Conservation (phyloP, 257 asterid species). For the Solanum chaucha region DNA sequence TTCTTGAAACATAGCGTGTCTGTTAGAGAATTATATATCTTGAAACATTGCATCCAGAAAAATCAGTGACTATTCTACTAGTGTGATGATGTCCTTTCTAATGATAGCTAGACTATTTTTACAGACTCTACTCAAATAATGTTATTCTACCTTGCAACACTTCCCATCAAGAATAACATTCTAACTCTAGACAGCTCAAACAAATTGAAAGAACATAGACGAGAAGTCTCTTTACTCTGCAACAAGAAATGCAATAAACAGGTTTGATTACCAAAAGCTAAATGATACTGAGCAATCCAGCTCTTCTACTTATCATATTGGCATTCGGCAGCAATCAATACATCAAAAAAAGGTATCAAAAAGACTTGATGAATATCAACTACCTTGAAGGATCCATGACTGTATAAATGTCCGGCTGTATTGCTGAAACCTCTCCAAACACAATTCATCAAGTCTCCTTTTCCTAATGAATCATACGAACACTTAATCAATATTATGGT, state of each 20-base stretch:
- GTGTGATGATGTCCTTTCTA: not conserved
- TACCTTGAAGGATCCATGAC: constrained; percentile 94
- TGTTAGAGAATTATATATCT: not conserved
- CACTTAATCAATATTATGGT: not conserved
- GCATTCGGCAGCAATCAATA: not conserved
- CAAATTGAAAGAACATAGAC: not conserved
- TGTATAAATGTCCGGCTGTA: constrained; percentile 85
- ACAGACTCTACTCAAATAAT: not conserved
- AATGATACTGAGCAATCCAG: not conserved
- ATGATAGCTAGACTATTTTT: not conserved
- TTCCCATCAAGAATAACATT: not conserved
- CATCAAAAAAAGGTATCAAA: not conserved
- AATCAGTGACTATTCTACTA: not conserved
- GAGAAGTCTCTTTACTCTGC: not conserved
- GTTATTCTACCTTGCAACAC: not conserved
- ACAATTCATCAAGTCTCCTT: constrained; percentile 81
- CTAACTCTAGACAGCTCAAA: not conserved
- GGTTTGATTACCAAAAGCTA: not conserved
- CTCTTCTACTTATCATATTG: not conserved
- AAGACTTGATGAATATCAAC: not conserved
- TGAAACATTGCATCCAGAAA: not conserved
- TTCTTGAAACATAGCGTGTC: not conserved
- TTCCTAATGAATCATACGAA: not conserved
- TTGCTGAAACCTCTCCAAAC: constrained; percentile 81
- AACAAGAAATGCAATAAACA: not conserved